These are phyloP conservation scores for Ophiocordyceps robertsii DNA, from an alignment of 2,329 filamentous ascomycete genomes.

Conservation along the genomic window DNA sequence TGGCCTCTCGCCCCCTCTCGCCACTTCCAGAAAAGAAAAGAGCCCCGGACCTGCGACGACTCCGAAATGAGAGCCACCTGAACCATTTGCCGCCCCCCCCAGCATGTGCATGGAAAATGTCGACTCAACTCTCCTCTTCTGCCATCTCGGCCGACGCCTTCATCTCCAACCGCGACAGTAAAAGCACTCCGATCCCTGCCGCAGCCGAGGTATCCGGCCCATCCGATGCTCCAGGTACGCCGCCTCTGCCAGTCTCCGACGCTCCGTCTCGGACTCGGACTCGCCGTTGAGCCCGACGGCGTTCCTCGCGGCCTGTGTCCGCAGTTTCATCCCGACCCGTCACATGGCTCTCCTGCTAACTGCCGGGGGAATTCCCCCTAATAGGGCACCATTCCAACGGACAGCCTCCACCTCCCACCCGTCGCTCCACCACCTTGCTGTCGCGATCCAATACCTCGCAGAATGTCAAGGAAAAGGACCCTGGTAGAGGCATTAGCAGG, in stretches of 20 bases:
- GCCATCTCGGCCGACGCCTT: constrained; percentile 12
- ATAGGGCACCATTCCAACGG: constrained; percentile 1
- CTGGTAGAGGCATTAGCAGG: constrained; percentile 13
- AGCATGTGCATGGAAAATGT: constrained; percentile 26
- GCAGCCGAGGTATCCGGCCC: constrained; percentile 11
- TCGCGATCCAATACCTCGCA: constrained; percentile 50
- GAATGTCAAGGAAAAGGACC: constrained; percentile 17
- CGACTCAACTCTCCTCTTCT: constrained; percentile 14
- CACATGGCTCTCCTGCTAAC: background rate
- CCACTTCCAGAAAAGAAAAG: too few species aligned
- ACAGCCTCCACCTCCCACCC: constrained; percentile 5
- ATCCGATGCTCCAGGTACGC: constrained; percentile 18
- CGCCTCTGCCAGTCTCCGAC: background rate
- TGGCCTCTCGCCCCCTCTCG: too few species aligned
- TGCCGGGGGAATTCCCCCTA: background rate
- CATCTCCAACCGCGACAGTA: constrained; percentile 11
- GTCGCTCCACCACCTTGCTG: constrained; percentile 10
- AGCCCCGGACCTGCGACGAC: background rate
- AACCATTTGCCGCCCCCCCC: constrained; percentile 11
- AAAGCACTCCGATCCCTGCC: constrained; percentile 10
- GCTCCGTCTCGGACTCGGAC: background rate
- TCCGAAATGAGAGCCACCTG: background rate
- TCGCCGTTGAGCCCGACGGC: background rate
- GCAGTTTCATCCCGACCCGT: background rate
- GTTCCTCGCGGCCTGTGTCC: background rate